Evolutionary conservation across 495 filamentous ascomycete genomes (phyloP), one percentile per base, ranked within the genome.

Genomic region (Penicillium cosmopolitanum): DNA sequence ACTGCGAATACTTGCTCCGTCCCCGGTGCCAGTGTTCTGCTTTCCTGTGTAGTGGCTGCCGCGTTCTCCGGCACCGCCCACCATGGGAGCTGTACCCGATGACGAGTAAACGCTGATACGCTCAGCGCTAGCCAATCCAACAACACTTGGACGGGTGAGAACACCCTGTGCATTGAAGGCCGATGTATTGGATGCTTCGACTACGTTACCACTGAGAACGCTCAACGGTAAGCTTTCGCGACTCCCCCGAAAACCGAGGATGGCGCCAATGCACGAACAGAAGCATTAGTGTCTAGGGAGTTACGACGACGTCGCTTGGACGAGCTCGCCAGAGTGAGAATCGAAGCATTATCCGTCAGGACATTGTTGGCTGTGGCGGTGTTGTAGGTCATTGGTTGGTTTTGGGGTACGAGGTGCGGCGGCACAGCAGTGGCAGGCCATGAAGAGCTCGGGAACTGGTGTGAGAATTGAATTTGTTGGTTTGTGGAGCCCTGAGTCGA

Each of bases 231-330:
- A 80, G 28, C 87, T 91, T 69, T 98, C 95, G 28, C 87, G 80
- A 64, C 89, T 18, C 93, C 93, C 18, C 95, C 95, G 80, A 92
- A 98, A 1, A 97, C 76, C 0, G 92, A 96, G 0, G 92, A 96
- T 0, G 95, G 95, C 1, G 95, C 91, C 23, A 98, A 82, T 2
- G 92, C 95, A 44, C 95, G 91, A 16, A 97, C 89, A 0, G 93
- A 97, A 3, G 96, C 96, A 72, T 98, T 94, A 0, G 96, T 98
- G 72, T 98, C 95, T 66, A 97, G 82, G 1, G 92, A 96, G 59
- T 92, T 90, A 40, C 95, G 82, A 18, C 95, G 89, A 46, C 91
- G 88, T 28, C 89, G 85, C 71, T 97, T 96, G 19, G 93, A 96
- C 0, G 93, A 97, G 6, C 93, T 97, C 1, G 95, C 95, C n/a